These are phyloP conservation scores for Dendrobium huoshanense DNA, from an alignment of 106 monocot species.

Conservation along the genomic window DNA sequence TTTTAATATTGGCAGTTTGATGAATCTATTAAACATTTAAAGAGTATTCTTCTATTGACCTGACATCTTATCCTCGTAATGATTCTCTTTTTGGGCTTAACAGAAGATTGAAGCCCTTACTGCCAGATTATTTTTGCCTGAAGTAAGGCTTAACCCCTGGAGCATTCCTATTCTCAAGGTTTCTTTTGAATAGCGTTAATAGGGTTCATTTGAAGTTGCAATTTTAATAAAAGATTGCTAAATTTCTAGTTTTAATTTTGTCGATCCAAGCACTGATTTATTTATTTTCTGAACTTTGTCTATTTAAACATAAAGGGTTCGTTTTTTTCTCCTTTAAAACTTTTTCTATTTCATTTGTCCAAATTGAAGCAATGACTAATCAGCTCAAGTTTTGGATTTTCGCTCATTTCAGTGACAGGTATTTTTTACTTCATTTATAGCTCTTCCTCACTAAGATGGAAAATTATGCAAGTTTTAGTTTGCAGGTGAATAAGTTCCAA, in stretches of 20 bases:
- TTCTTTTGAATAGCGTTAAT: background rate
- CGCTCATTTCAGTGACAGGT: background rate
- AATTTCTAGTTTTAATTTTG: background rate
- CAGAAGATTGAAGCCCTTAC: slow-evolving; percentile 66
- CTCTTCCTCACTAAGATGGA: no score
- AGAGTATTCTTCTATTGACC: background rate
- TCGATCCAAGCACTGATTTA: background rate
- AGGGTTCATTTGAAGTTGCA: background rate
- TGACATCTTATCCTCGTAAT: background rate
- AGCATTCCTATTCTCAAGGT: background rate
- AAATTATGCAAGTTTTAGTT: background rate
- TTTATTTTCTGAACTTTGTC: background rate
- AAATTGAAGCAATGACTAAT: background rate
- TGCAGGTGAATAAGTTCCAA: background rate
- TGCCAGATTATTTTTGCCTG: slow-evolving; percentile 43
- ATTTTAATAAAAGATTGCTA: background rate
- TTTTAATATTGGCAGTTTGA: background rate
- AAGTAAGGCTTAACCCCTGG: slow-evolving; percentile 7
- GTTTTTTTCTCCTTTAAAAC: background rate
- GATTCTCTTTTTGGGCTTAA: background rate
- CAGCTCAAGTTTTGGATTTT: background rate
- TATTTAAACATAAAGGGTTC: background rate
- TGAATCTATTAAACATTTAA: background rate
- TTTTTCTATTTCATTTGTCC: background rate
- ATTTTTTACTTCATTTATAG: background rate